phyloP scores from a whole-genome alignment of 495 filamentous ascomycete genomes.

The Penicillium goetzii region DNA sequence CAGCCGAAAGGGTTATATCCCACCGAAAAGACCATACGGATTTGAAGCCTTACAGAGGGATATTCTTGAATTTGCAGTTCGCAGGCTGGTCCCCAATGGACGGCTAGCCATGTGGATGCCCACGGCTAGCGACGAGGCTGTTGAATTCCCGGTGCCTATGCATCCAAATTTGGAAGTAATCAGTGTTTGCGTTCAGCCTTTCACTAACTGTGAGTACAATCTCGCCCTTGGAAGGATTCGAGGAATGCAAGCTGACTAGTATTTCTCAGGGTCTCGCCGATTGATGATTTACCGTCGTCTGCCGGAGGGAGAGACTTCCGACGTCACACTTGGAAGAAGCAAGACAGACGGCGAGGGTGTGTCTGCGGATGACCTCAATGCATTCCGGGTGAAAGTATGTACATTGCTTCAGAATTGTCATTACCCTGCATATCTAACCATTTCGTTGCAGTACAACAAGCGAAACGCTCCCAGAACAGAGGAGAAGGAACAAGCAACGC shows the following conservation, averaged over 20 bases:
- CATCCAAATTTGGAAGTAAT: conserved; percentile 79
- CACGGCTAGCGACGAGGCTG: conserved; percentile 76
- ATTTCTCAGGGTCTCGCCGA: conserved; percentile 71
- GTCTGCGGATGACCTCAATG: conserved; percentile 77
- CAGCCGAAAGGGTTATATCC: conserved; percentile 76
- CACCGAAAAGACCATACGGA: conserved; percentile 88
- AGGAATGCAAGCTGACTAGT: not conserved
- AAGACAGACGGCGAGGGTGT: conserved; percentile 44
- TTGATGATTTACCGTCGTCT: conserved; percentile 83
- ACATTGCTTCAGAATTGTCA: not conserved
- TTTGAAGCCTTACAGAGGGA: conserved; percentile 88
- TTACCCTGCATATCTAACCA: not conserved
- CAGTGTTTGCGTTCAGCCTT: conserved; percentile 78
- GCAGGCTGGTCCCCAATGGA: conserved; percentile 79
- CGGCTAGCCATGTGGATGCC: conserved; percentile 97
- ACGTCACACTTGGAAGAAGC: conserved; percentile 40
- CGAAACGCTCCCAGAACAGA: conserved; percentile 7
- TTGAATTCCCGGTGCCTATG: conserved; percentile 73
- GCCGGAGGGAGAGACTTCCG: conserved; percentile 60
- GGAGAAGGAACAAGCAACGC: conserved; percentile 8
- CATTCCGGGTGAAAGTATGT: conserved; percentile 67
- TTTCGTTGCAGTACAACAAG: conserved; percentile 6
- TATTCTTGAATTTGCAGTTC: conserved; percentile 79
- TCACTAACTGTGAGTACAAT: conserved; percentile 74
- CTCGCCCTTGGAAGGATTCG: not conserved